These are phyloP conservation scores for Hypomyces rosellus DNA, from an alignment of 2,329 filamentous ascomycete species.

Conservation along the genomic window DNA sequence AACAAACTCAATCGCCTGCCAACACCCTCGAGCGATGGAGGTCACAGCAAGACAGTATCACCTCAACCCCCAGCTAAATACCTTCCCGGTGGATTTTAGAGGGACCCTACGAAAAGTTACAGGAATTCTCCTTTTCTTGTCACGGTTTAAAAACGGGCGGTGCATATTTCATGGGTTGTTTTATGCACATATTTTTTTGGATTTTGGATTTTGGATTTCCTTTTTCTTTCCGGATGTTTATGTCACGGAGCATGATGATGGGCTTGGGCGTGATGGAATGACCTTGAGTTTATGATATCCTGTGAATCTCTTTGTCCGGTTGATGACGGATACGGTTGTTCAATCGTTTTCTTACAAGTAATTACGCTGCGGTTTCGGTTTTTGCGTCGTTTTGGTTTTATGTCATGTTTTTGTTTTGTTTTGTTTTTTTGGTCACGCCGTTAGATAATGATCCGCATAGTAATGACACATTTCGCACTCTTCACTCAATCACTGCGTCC, in stretches of 20 bases:
- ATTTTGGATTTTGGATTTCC: background rate
- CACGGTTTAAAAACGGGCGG: background rate
- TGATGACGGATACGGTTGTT: background rate
- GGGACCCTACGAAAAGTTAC: slow-evolving; percentile 1
- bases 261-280: background rate
- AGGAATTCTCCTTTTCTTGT: slow-evolving; percentile 11
- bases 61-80: slow-evolving; percentile 21
- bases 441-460: too few relatives aligned
- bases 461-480: background rate
- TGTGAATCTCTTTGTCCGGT: background rate
- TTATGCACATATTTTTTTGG: background rate
- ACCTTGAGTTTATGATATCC: slow-evolving; percentile 9
- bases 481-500: background rate
- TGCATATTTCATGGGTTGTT: background rate
- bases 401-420: too few relatives aligned
- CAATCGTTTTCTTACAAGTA: background rate
- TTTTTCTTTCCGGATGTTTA: slow-evolving; percentile 3
- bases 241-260: background rate
- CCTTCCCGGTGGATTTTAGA: slow-evolving; percentile 26
- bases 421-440: too few relatives aligned
- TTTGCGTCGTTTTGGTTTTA: too few relatives aligned
- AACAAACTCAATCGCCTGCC: slow-evolving; percentile 33
- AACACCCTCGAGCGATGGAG: slow-evolving; percentile 47
- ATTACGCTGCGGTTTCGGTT: too few relatives aligned
- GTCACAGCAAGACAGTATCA: slow-evolving; percentile 20